phyloP scores from a whole-genome alignment of 2,329 filamentous ascomycete species.

The Xylariales sp. region DNA sequence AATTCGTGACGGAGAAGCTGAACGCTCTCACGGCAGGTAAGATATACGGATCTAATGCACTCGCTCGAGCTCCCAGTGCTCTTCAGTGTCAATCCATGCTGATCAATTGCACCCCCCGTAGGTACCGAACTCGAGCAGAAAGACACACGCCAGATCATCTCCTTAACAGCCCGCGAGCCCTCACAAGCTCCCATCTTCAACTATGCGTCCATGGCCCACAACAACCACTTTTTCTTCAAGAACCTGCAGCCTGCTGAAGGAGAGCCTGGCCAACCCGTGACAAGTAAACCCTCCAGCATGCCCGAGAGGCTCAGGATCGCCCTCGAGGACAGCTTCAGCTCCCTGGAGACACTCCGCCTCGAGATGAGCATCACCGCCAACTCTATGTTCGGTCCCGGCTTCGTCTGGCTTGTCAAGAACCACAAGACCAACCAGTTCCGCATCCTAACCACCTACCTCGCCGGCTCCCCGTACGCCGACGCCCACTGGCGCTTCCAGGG shows the following conservation, averaged over 20 bases:
- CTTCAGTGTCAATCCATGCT: too few species aligned
- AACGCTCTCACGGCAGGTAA: constrained; percentile 70
- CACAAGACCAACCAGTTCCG: constrained; percentile 44
- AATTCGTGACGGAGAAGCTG: constrained; percentile 67
- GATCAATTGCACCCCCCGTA: constrained; percentile 31
- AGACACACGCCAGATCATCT: constrained; percentile 62
- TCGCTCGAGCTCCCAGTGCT: too few species aligned
- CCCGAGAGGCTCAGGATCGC: constrained; percentile 42
- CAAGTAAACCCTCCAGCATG: constrained; percentile 5
- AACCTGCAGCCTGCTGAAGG: constrained; percentile 33
- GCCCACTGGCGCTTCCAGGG: constrained; percentile 74
- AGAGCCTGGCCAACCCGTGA: constrained; percentile 5
- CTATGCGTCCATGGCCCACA: constrained; percentile 92
- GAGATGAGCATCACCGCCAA: constrained; percentile 78
- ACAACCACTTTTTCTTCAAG: constrained; percentile 81
- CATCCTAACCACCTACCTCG: constrained; percentile 85
- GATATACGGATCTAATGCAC: too few species aligned
- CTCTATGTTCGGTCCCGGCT: constrained; percentile 94
- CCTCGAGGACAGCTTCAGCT: constrained; percentile 72
- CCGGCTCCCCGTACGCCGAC: constrained; percentile 80
- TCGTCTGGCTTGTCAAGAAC: constrained; percentile 84
- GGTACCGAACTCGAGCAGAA: constrained; percentile 61
- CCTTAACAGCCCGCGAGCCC: constrained; percentile 75
- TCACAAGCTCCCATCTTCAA: constrained; percentile 81
- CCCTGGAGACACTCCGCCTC: constrained; percentile 72